phyloP scores from a whole-genome alignment of 1,284 basidiomycete genomes.

The Ceraceosorus guamensis region DNA sequence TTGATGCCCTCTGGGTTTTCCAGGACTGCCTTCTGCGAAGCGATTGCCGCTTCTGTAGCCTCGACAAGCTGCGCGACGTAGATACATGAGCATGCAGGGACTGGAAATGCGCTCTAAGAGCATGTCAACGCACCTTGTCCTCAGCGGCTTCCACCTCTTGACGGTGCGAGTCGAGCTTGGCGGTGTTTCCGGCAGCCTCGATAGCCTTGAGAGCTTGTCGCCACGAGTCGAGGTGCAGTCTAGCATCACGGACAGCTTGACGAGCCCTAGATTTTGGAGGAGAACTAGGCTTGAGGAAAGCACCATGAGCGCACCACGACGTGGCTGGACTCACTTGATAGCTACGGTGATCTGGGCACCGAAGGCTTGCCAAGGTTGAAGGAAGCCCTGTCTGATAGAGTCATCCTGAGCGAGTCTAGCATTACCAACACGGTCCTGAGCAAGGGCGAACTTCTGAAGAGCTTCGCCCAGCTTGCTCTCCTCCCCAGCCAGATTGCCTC shows the following conservation, averaged over 20 bases:
- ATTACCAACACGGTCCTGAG: constrained; percentile 79
- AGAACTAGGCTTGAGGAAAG: not conserved
- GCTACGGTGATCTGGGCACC: constrained; percentile 44
- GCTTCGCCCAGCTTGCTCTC: constrained; percentile 57
- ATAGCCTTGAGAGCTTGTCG: constrained; percentile 40
- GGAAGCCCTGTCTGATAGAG: constrained; percentile 65
- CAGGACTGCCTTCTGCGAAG: constrained; percentile 92
- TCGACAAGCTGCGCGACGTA: constrained; percentile 77
- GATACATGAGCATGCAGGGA: too few relatives aligned
- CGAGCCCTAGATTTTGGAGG: constrained; percentile 22
- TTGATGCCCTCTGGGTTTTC: constrained; percentile 95
- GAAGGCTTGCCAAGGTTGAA: constrained; percentile 67
- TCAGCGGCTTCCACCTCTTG: constrained; percentile 46
- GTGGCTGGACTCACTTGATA: constrained; percentile 21
- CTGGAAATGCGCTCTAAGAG: not conserved
- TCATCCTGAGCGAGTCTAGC: constrained; percentile 77
- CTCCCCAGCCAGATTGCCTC: constrained; percentile 19
- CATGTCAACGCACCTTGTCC: constrained; percentile 28
- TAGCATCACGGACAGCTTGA: constrained; percentile 39
- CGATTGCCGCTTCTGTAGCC: constrained; percentile 95
- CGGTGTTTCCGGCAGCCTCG: constrained; percentile 21
- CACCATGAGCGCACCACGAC: not conserved
- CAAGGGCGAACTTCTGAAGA: constrained; percentile 69
- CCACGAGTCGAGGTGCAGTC: constrained; percentile 44
- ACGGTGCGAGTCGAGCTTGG: constrained; percentile 34